Evolutionary conservation across 1,284 basidiomycete genomes (phyloP), one percentile per base, ranked within the genome.

Genomic region (Earliella scabrosa): DNA sequence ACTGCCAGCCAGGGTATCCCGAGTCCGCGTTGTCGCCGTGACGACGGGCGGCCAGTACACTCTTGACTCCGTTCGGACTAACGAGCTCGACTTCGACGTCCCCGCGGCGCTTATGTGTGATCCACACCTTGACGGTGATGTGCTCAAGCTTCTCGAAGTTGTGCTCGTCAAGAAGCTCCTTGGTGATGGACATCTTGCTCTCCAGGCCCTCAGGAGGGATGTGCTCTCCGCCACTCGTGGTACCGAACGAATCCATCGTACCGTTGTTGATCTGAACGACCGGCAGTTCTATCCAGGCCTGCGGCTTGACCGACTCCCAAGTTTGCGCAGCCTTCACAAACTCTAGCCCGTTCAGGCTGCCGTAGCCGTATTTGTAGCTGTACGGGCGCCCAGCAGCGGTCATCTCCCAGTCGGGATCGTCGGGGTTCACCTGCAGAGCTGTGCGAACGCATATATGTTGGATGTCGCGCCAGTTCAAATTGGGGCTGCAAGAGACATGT

Each of bases 321-420:
- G 78, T 73, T 67, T 88, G 82, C 2, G 95, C 93, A 1, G 89
- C 88, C 59, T 85, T 89, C 61, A 99, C 88, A 65, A 93, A 95
- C 40, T 75, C 79, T 50, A 88, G 92, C 0, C 90, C 97, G 70
- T 98, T 91, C 58, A 99, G 79, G 40, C 86, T 86, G 21, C 97
- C 97, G 68, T 90, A 99, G 2, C 97, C 97, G 66, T 97, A 99
- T 73, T 98, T 98, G 82, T 99, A 98, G 70, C 94, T 97, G 77
- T 91, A 99, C 41, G 77, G 82, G 40, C 90, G 82, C 6, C 94
- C 95, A 1, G 80, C 77, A 3, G 91, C 86, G 2, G 91, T 99
- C 46, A 72, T 76, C 68, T 97, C 93, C 97, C 97, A 99, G 72
- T 98, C 96, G 0, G 93, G 91, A 69, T 99, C 97, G 5, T 93